phyloP scores from a whole-genome alignment of 2,329 filamentous ascomycete genomes.

The Cladosporium sp. region DNA sequence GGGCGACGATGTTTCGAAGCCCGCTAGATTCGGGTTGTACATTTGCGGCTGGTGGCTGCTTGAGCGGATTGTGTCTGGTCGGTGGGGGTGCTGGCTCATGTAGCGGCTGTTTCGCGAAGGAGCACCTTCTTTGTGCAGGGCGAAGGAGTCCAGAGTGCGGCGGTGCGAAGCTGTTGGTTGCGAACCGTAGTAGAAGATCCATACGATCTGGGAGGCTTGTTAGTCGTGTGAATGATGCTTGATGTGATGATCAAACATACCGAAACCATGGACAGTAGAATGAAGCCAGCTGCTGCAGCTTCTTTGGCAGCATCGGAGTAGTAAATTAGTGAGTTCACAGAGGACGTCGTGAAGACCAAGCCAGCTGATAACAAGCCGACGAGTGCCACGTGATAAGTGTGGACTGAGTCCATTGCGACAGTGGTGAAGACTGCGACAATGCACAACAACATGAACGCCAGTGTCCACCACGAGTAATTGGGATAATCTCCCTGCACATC shows the following conservation, averaged over 20 bases:
- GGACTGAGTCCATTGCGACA: slow-evolving; percentile 75
- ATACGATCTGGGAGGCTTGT: slow-evolving; percentile 66
- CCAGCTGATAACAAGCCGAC: slow-evolving; percentile 81
- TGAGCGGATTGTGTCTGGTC: slow-evolving; percentile 79
- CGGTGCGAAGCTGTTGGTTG: slow-evolving; percentile 80
- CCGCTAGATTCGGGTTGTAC: slow-evolving; percentile 93
- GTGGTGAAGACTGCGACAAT: slow-evolving; percentile 77
- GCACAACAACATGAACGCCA: slow-evolving; percentile 78
- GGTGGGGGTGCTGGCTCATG: slow-evolving; percentile 66
- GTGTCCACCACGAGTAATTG: slow-evolving; percentile 87
- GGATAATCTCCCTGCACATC: slow-evolving; percentile 59
- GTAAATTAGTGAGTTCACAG: slow-evolving; percentile 83
- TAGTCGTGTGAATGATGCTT: slow-evolving; percentile 18
- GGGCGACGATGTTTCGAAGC: slow-evolving; percentile 93
- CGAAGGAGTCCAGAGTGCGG: slow-evolving; percentile 92
- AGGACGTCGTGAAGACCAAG: slow-evolving; percentile 77
- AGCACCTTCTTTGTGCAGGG: slow-evolving; percentile 76
- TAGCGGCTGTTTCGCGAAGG: slow-evolving; percentile 60
- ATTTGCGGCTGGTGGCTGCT: slow-evolving; percentile 69
- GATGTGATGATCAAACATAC: slow-evolving; percentile 50
- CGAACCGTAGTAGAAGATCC: slow-evolving; percentile 99
- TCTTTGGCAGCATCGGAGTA: slow-evolving; percentile 63
- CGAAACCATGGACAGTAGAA: slow-evolving; percentile 85
- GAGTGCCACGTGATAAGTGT: slow-evolving; percentile 88
- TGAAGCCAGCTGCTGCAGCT: slow-evolving; percentile 87